These are phyloP conservation scores for Xanthoconium purpureum DNA, from an alignment of 768 basidiomycete species.

Conservation along the genomic window DNA sequence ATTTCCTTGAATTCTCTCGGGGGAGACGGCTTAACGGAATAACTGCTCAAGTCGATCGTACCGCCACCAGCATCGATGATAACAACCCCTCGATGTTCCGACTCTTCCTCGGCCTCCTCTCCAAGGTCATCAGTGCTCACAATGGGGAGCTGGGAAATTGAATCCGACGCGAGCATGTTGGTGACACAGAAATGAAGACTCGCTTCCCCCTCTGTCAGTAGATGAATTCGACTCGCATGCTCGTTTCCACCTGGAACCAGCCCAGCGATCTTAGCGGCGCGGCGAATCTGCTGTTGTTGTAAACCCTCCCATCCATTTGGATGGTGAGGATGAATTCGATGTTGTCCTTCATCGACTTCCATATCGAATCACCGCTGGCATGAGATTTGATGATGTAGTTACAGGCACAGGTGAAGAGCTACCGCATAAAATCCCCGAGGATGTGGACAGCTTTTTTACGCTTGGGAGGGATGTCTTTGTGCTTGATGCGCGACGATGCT, in stretches of 20 bases:
- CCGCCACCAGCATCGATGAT: conserved; percentile 28
- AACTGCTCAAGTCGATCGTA: conserved; percentile 38
- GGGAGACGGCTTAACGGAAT: conserved; percentile 23
- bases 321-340: conserved; percentile 7
- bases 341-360: conserved; percentile 1
- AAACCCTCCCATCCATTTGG: conserved; percentile 7
- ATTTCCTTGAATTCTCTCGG: conserved; percentile 34
- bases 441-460: conserved; percentile 19
- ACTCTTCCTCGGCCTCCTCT: background rate
- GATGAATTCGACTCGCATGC: conserved; percentile 16
- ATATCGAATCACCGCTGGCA: conserved; percentile 22
- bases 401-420: conserved; percentile 23
- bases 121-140: background rate
- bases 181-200: conserved; percentile 38
- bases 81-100: conserved; percentile 33
- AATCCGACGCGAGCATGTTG: conserved; percentile 33
- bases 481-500: conserved; percentile 20
- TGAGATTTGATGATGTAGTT: conserved; percentile 24
- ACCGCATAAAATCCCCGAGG: conserved; percentile 27
- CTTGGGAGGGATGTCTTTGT: conserved; percentile 18
- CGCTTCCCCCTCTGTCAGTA: conserved; percentile 27
- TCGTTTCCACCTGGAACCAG: conserved; percentile 10
- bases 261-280: background rate
- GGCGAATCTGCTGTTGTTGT: conserved; percentile 5
- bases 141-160: background rate